These are phyloP conservation scores for Pseudopithomyces maydicus DNA, from an alignment of 2,329 filamentous ascomycete genomes.

Conservation along the genomic window DNA sequence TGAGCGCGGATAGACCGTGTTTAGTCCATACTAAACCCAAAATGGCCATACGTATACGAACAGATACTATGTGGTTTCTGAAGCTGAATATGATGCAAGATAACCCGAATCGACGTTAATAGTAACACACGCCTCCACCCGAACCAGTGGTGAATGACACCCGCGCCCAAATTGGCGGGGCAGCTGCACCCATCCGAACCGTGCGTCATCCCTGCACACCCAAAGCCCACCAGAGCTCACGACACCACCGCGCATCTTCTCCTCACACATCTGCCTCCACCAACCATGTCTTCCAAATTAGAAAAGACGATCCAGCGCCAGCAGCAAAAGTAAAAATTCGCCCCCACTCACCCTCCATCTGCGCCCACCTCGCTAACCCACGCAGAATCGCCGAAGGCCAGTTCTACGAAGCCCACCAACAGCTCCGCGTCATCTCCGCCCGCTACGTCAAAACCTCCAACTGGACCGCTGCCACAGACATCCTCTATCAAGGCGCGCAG, in stretches of 20 bases:
- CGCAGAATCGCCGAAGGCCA: constrained; percentile 83
- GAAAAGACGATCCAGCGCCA: constrained; percentile 76
- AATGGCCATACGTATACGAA: no score
- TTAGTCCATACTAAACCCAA: no score
- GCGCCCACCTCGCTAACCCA: constrained; percentile 19
- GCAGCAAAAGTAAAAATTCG: constrained; percentile 78
- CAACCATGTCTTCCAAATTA: constrained; percentile 57
- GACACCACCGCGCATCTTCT: neutral
- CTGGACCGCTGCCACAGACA: constrained; percentile 83
- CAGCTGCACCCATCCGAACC: neutral
- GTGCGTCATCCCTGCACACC: constrained; percentile 1
- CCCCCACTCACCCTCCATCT: neutral
- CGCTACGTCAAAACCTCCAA: constrained; percentile 89
- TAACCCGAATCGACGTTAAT: no score
- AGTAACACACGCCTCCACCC: no score
- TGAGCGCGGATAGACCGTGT: no score
- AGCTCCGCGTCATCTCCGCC: constrained; percentile 91
- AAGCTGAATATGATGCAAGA: no score
- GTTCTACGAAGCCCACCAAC: constrained; percentile 98
- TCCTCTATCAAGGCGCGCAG: constrained; percentile 82
- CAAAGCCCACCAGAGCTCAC: neutral
- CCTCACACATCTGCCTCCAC: neutral
- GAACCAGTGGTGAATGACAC: neutral
- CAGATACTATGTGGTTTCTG: no score
- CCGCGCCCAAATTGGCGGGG: neutral